Evolutionary conservation across 1,284 basidiomycete species (phyloP).

Genomic region (Fomitopsis pinicola): DNA sequence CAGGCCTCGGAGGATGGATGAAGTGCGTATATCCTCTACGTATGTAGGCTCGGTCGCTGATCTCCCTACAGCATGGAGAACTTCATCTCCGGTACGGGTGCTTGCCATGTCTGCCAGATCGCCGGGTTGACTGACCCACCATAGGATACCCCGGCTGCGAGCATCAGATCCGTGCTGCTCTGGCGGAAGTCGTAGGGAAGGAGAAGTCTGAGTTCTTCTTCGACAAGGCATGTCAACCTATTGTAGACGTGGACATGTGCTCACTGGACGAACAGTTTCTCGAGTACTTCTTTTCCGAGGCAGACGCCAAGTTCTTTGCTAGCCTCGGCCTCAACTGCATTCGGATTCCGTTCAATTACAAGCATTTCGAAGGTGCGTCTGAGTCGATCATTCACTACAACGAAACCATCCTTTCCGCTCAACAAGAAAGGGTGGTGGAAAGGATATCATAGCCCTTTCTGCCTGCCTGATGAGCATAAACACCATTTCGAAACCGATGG

Average conservation of each 20-base stretch:
- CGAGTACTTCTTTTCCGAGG: conserved; percentile 68
- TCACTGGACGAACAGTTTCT: conserved; percentile 46
- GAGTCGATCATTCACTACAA: not conserved
- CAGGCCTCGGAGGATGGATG: conserved; percentile 71
- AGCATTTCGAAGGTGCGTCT: conserved; percentile 56
- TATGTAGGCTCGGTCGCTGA: not conserved
- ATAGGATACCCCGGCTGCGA: conserved; percentile 57
- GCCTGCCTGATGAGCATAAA: too few relatives aligned
- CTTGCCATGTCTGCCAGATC: not conserved
- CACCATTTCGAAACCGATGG: too few relatives aligned
- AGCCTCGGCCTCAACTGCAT: conserved; percentile 70
- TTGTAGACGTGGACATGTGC: too few relatives aligned
- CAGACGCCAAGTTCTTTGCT: conserved; percentile 69
- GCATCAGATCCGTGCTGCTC: conserved; percentile 61
- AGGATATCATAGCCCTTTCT: too few relatives aligned
- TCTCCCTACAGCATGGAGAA: conserved; percentile 49
- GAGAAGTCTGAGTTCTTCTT: conserved; percentile 76
- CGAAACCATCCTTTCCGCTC: too few relatives aligned
- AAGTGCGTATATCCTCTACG: conserved; percentile 37
- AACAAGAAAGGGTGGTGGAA: too few relatives aligned
- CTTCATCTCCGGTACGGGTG: conserved; percentile 45
- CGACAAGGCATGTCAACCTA: conserved; percentile 49
- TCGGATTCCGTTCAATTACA: conserved; percentile 62
- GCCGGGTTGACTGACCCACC: not conserved
- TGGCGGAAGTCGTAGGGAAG: conserved; percentile 60